Percentiles rank a stretch among this genome's conserved stretches.
Evolutionary conservation across 2,329 filamentous ascomycete genomes (phyloP).

Genomic region (Aciculosporium take): DNA sequence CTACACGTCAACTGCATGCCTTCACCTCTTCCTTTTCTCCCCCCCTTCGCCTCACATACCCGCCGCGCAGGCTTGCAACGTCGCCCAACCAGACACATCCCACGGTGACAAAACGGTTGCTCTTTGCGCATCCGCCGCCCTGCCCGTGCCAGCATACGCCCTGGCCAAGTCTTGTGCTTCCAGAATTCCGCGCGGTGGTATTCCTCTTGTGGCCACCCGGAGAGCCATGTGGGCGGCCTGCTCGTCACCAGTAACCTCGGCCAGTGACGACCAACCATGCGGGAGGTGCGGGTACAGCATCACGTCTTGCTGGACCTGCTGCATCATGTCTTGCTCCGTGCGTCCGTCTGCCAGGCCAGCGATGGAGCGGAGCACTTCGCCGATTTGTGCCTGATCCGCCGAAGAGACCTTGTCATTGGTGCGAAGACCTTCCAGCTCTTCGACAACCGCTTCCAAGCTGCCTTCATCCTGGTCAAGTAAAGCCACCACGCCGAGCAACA

Average conservation of each 20-base stretch:
- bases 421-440: constrained; percentile 61
- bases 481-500: constrained; percentile 72
- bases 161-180: constrained; percentile 54
- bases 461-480: constrained; percentile 68
- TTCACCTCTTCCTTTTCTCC: constrained; percentile 8
- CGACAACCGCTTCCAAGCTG: constrained; percentile 63
- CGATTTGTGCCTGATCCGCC: constrained; percentile 53
- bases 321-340: constrained; percentile 35
- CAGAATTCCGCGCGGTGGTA: constrained; percentile 58
- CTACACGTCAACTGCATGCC: background rate
- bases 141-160: constrained; percentile 62
- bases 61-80: constrained; percentile 25
- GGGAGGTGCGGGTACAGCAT: constrained; percentile 70
- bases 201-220: constrained; percentile 57
- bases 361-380: constrained; percentile 62
- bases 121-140: constrained; percentile 58
- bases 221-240: constrained; percentile 62
- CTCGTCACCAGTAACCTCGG: constrained; percentile 40
- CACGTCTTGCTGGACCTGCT: constrained; percentile 60
- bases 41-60: constrained; percentile 8
- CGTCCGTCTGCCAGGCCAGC: constrained; percentile 41
- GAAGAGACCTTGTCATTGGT: constrained; percentile 49
- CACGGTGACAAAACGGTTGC: constrained; percentile 74
- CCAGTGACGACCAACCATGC: constrained; percentile 67
- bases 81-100: constrained; percentile 50